Evolutionary conservation across 2,329 filamentous ascomycete genomes (phyloP).

Genomic region (Lachnellula suecica): DNA sequence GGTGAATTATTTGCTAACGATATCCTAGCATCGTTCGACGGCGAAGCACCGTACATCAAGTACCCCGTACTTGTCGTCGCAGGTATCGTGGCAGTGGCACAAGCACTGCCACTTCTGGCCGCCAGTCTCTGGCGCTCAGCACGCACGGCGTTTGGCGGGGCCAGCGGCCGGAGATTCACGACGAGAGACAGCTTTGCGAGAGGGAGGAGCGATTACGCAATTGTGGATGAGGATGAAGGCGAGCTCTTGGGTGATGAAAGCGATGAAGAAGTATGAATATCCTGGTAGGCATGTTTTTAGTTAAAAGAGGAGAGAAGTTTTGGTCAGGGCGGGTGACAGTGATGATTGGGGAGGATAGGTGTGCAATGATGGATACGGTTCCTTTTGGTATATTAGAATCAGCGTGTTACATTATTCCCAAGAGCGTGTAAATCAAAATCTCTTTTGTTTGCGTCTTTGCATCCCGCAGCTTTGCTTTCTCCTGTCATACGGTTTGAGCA

Average conservation of each 20-base stretch:
- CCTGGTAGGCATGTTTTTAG: too few species aligned
- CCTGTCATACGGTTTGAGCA: too few species aligned
- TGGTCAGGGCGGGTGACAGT: neutral
- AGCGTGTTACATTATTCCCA: neutral
- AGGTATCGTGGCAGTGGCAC: slow-evolving; percentile 58
- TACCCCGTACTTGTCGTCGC: slow-evolving; percentile 77
- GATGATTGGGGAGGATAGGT: neutral
- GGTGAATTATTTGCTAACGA: slow-evolving; percentile 18
- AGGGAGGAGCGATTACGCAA: slow-evolving; percentile 81
- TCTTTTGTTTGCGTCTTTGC: too few species aligned
- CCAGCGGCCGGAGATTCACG: slow-evolving; percentile 63
- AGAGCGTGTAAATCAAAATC: neutral
- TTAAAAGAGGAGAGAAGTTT: neutral
- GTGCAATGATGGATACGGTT: neutral
- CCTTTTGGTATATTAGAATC: slow-evolving; percentile 2
- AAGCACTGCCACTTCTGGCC: slow-evolving; percentile 68
- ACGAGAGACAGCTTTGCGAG: slow-evolving; percentile 87
- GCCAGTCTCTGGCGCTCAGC: slow-evolving; percentile 70
- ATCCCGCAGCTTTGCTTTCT: too few species aligned
- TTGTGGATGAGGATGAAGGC: slow-evolving; percentile 90
- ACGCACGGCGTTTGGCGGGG: slow-evolving; percentile 50
- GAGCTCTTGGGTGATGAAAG: slow-evolving; percentile 92
- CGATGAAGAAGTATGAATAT: slow-evolving; percentile 72
- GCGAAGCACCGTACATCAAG: slow-evolving; percentile 74
- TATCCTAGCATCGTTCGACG: slow-evolving; percentile 51